These are phyloP conservation scores for Olyra latifolia DNA, from an alignment of 176 grass and related monocot genomes.

Conservation along the genomic window DNA sequence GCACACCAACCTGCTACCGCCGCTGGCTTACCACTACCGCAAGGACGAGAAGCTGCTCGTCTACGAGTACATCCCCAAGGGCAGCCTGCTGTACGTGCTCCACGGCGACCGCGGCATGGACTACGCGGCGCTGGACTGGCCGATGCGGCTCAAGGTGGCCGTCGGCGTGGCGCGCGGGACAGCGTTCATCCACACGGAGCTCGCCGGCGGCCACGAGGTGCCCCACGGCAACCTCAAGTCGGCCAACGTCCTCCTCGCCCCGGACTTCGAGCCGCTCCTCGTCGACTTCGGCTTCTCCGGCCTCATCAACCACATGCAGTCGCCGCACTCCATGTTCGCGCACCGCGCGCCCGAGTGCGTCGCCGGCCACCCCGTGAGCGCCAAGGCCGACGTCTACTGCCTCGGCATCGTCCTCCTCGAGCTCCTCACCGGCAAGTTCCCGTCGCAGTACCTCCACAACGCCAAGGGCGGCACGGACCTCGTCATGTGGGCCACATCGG, in stretches of 20 bases:
- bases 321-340: constrained; percentile 45
- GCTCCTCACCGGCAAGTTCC: constrained; percentile 92
- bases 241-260: constrained; percentile 68
- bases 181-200: constrained; percentile 58
- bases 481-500: constrained; percentile 71
- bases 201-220: constrained; percentile 29
- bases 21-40: constrained; percentile 76
- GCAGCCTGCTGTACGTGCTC: constrained; percentile 85
- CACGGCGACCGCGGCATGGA: constrained; percentile 85
- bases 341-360: constrained; percentile 59
- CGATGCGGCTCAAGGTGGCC: constrained; percentile 56
- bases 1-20: constrained; percentile 74
- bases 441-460: constrained; percentile 68
- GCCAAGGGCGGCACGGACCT: constrained; percentile 85
- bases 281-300: constrained; percentile 78
- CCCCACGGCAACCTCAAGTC: constrained; percentile 98
- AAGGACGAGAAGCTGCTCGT: constrained; percentile 87
- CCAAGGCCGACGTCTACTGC: constrained; percentile 88
- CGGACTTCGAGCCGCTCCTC: constrained; percentile 88
- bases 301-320: constrained; percentile 36
- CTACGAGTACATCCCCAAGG: constrained; percentile 87
- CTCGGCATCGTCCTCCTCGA: constrained; percentile 91
- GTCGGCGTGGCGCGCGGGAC: constrained; percentile 57
- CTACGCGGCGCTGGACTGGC: constrained; percentile 75
- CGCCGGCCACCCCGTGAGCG: constrained; percentile 6